Evolutionary conservation across 176 grass and related monocot genomes (phyloP), one percentile per base, ranked within the genome.

Genomic region (Melocanna baccifera): DNA sequence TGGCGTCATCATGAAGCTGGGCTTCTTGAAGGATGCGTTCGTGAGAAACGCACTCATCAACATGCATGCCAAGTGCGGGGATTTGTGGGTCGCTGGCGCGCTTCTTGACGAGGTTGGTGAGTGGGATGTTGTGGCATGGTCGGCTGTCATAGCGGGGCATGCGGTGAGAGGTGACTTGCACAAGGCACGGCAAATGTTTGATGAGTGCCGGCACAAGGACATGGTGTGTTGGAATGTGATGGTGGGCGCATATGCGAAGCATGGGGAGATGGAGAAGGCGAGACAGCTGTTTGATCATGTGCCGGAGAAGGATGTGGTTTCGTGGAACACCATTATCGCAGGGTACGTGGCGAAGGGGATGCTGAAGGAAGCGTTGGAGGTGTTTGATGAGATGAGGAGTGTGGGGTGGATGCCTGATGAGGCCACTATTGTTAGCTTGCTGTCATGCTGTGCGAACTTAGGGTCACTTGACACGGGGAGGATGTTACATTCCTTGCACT

Each of bases 201-300:
- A 92, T 70, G 68, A 65, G 12, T 86, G 75, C 19, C 67, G 3
- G 23, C 9, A 51, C 61, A 90, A 84, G 62, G 88, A 88, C 36
- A 12, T 82, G 52, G 91, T 88, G 1, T 76, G 82, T 22, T 90
- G 88, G 91, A 90, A 93, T 20, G 61, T 88, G 8, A 93, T 90
- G 88, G 13, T 90, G 25, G 43, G 68, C 13, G 85, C 67, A 0
- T 90, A 90, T 18, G 68, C 78, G 7, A 88, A 75, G 68, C 51
- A 61, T 43, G 88, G 91, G 13, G 74, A 88, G 19, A 88, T 88
- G 88, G 73, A 70, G 61, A 82, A 69, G 6, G 91, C 88, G 0
- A 84, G 76, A 10, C 76, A 84, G 76, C 22, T 92, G 70, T 84
- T 92, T 50, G 76, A 74, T 53, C 7, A 34, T 62, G 77, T 61